A percentile compares a stretch with the other conserved stretches of the same genome.
Conservation (phyloP, 805 yeast genomes). For the Saitoella complicata region DNA sequence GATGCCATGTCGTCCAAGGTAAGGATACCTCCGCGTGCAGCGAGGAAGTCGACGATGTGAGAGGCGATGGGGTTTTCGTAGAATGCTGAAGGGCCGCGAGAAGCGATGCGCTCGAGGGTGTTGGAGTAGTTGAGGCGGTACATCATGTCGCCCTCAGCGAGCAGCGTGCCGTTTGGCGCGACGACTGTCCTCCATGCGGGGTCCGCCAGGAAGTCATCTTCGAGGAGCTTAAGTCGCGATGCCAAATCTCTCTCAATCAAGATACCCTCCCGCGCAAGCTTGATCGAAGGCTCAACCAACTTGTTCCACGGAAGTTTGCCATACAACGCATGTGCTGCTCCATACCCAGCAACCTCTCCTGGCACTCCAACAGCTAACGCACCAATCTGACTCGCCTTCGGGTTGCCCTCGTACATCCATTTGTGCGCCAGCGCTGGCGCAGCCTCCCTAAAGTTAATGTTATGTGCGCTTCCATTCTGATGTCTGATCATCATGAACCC, state of each 20-base stretch:
- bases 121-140: conserved; percentile 45
- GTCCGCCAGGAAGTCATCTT: conserved; percentile 13
- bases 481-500: conserved; percentile 44
- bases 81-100: conserved; percentile 64
- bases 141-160: conserved; percentile 43
- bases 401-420: conserved; percentile 43
- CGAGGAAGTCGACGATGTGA: conserved; percentile 34
- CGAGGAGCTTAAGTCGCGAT: conserved; percentile 27
- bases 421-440: conserved; percentile 53
- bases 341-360: conserved; percentile 79
- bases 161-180: conserved; percentile 15
- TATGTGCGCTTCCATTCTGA: conserved; percentile 32
- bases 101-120: conserved; percentile 52
- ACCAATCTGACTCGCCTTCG: conserved; percentile 44
- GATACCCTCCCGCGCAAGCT: conserved; percentile 53
- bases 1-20: conserved; percentile 45
- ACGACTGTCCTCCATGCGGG: conserved; percentile 21
- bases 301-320: conserved; percentile 59
- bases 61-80: conserved; percentile 68
- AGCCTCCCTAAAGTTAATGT: conserved; percentile 76
- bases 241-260: conserved; percentile 30
- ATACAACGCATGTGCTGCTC: conserved; percentile 38
- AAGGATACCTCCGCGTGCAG: conserved; percentile 50
- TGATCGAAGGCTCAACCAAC: conserved; percentile 58
- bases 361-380: conserved; percentile 86